These are phyloP conservation scores for Trichoderma sp. DNA, from an alignment of 2,329 filamentous ascomycete species.

Conservation along the genomic window DNA sequence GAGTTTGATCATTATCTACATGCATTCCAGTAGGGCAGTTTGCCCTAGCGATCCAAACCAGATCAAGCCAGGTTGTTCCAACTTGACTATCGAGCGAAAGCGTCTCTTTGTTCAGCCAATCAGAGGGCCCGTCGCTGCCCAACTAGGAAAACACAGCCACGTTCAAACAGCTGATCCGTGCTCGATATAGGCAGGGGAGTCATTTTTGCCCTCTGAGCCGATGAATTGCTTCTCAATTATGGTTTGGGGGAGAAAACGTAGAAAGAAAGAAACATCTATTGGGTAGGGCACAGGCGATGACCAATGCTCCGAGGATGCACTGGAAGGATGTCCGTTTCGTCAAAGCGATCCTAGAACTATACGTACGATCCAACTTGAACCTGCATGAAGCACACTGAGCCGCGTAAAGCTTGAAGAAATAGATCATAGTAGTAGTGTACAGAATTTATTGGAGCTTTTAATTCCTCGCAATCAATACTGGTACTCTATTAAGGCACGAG, in stretches of 20 bases:
- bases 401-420: too few species aligned
- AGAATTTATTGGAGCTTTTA: too few species aligned
- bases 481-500: too few species aligned
- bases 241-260: accelerated
- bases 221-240: not conserved
- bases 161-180: not conserved
- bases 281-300: too few species aligned
- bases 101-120: not conserved
- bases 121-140: not conserved
- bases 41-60: not conserved
- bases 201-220: not conserved
- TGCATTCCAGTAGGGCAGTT: not conserved
- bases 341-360: not conserved
- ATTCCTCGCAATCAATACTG: too few species aligned
- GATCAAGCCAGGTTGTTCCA: not conserved
- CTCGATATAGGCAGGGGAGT: not conserved
- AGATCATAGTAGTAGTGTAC: too few species aligned
- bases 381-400: too few species aligned
- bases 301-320: not conserved
- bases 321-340: not conserved
- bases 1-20: too few species aligned
- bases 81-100: not conserved
- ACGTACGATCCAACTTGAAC: too few species aligned
- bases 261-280: too few species aligned
- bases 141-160: slow-evolving; percentile 2